phyloP scores from a whole-genome alignment of 257 asterid species.

The Solanum bulbocastanum region DNA sequence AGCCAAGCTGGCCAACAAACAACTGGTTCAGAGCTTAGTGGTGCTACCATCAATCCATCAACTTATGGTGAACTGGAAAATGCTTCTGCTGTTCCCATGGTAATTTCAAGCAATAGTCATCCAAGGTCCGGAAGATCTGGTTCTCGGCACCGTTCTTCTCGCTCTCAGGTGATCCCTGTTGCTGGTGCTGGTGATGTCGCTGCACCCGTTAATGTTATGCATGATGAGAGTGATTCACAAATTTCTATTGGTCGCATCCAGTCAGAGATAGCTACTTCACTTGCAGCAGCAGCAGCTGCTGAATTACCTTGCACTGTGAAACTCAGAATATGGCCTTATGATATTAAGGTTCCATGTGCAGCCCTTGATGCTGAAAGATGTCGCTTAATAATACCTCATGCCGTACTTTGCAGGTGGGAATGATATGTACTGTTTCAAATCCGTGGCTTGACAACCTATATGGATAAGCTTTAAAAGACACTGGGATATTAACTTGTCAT shows the following conservation, averaged over 20 bases:
- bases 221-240: constrained; percentile 40
- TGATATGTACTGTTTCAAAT: background rate
- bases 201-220: constrained; percentile 28
- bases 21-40: constrained; percentile 42
- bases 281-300: constrained; percentile 93
- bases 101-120: constrained; percentile 30
- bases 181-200: constrained; percentile 36
- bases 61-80: constrained; percentile 29
- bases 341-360: constrained; percentile 64
- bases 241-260: constrained; percentile 60
- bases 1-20: constrained; percentile 79
- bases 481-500: background rate
- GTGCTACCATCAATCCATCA: constrained; percentile 26
- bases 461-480: background rate
- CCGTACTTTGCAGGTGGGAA: constrained; percentile 88
- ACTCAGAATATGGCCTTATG: constrained; percentile 93
- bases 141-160: constrained; percentile 58
- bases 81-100: constrained; percentile 31
- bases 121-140: constrained; percentile 67
- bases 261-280: constrained; percentile 72
- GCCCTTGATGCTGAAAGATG: constrained; percentile 60
- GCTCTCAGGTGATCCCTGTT: constrained; percentile 30
- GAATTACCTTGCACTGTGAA: constrained; percentile 97
- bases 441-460: background rate
- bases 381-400: constrained; percentile 83